Percentiles rank a stretch among this genome's conserved stretches.
Evolutionary conservation across 2,329 filamentous ascomycete species (phyloP).

Genomic region (Paraconiothyrium sp.): DNA sequence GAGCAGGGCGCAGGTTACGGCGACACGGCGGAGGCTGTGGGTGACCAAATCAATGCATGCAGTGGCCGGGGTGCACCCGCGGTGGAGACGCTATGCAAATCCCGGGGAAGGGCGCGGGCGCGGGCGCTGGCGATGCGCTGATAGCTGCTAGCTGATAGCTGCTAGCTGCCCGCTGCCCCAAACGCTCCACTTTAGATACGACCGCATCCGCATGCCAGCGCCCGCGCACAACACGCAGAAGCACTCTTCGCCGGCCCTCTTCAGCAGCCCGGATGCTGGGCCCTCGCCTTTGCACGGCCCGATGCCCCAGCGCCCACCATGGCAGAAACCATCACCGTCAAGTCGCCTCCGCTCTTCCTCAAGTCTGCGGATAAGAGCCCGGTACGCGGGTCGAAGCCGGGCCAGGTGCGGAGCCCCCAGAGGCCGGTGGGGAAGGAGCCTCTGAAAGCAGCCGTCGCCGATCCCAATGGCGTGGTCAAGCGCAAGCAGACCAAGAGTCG

Average conservation of each 20-base stretch:
- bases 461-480: constrained; percentile 58
- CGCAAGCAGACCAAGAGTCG: constrained; percentile 79
- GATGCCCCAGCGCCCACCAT: constrained; percentile 38
- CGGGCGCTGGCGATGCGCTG: constrained; percentile 13
- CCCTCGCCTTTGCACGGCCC: constrained; percentile 16
- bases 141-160: background rate
- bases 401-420: constrained; percentile 35
- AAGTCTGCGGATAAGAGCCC: constrained; percentile 22
- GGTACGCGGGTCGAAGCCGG: constrained; percentile 24
- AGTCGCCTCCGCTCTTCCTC: constrained; percentile 63
- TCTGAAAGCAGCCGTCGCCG: constrained; percentile 41
- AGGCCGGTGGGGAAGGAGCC: constrained; percentile 31
- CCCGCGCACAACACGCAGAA: constrained; percentile 3
- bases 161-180: background rate
- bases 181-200: background rate
- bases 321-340: constrained; percentile 68
- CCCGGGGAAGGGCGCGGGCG: constrained; percentile 20
- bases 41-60: constrained; percentile 5
- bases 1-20: constrained; percentile 8
- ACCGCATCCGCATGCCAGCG: constrained; percentile 10
- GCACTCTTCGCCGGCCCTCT: constrained; percentile 13
- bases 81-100: constrained; percentile 7
- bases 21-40: constrained; percentile 7
- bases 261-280: constrained; percentile 27
- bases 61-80: constrained; percentile 10